phyloP scores from a whole-genome alignment of 2,329 filamentous ascomycete species.

The Epichloe sp. region DNA sequence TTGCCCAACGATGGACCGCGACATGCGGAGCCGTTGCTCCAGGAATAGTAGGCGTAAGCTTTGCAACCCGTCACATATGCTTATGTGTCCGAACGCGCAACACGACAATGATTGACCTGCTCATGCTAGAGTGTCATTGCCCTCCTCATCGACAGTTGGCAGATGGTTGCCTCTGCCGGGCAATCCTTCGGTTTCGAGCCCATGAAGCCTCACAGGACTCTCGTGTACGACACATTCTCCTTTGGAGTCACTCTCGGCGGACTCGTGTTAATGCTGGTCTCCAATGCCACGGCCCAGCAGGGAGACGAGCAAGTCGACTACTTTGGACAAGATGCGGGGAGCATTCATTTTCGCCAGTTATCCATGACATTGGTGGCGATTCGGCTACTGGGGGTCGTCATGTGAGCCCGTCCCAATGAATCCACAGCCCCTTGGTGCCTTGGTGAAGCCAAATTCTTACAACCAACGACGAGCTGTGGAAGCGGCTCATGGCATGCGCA shows the following conservation, averaged over 20 bases:
- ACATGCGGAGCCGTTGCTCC: conserved; percentile 17
- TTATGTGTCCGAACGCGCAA: too few species aligned
- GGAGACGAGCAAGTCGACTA: neutral
- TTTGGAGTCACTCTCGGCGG: conserved; percentile 21
- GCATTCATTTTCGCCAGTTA: conserved; percentile 2
- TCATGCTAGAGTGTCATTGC: conserved; percentile 11
- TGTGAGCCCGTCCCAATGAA: conserved; percentile 9
- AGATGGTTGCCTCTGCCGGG: conserved; percentile 18
- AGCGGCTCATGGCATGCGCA: too few species aligned
- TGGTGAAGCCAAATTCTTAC: too few species aligned
- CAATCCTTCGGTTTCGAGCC: conserved; percentile 13
- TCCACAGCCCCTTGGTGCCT: too few species aligned
- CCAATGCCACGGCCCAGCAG: conserved; percentile 1
- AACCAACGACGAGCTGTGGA: too few species aligned
- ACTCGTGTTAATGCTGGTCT: conserved; percentile 20
- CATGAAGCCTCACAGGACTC: conserved; percentile 14
- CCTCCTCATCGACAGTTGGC: conserved; percentile 26
- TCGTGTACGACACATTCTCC: conserved; percentile 21
- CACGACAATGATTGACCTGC: neutral
- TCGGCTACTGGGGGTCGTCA: conserved; percentile 12
- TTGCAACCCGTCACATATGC: neutral
- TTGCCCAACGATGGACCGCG: conserved; percentile 19
- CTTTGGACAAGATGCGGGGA: conserved; percentile 5
- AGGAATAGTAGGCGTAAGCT: conserved; percentile 20
- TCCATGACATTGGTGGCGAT: conserved; percentile 3